Evolutionary conservation across 2,329 filamentous ascomycete genomes (phyloP), one percentile per base, ranked within the genome.

Genomic region (Trichoderma sp.): DNA sequence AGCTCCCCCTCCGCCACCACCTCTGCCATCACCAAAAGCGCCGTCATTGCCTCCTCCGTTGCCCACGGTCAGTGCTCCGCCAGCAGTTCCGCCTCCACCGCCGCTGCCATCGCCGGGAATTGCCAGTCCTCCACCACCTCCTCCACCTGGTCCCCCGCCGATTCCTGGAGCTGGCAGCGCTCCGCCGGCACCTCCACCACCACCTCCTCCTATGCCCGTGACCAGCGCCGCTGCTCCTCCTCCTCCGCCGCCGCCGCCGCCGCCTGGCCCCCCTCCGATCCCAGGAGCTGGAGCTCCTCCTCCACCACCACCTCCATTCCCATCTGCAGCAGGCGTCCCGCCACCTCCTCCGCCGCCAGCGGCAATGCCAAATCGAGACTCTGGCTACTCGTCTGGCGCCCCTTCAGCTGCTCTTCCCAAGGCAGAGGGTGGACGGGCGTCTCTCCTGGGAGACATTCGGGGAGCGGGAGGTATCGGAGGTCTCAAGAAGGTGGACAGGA

Each of bases 401-500:
- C 85, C 87, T 2, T 79, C 82, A 76, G 82, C 76, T 58, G 71
- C 79, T 3, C 72, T 83, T 16, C 81, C 84, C 4, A 70, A 78
- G 13, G 79, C 79, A 13, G 83, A 84, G 46, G 71, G 79, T 64
- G 79, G 80, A 69, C 89, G 86, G 73, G 83, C 83, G 71, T 91
- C 88, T 66, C 81, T 93, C 76, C 82, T 91, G 72, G 90, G 89
- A 55, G 87, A 90, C 75, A 96, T 96, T 71, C 89, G 91, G 71
- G 88, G 87, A 61, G 87, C 89, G 16, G 89, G 89, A 52, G 89
- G 89, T 70, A 87, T 91, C 70, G 86, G 82, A 28, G 82, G 89
- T 26, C 84, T 96, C 75, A 93, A 90, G 81, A 95, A 94, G 80
- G 91, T 95, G 37, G 89, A 91, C 71, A 86, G 88, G 70, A 80